Evolutionary conservation across 257 asterid genomes (phyloP).

Genomic region (Pogostemon cablin): DNA sequence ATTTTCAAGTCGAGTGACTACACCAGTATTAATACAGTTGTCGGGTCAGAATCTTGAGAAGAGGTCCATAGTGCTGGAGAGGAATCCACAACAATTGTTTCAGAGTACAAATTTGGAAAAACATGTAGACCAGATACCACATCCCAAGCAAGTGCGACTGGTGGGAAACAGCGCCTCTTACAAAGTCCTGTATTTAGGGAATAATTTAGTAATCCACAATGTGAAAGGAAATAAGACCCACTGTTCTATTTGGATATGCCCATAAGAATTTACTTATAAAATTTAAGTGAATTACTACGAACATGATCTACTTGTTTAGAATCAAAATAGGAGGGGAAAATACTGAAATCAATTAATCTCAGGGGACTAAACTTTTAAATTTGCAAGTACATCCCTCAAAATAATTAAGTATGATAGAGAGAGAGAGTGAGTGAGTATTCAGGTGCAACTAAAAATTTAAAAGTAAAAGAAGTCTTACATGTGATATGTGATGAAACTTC

Average conservation of each 20-base stretch:
- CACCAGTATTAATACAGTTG: conserved; percentile 79
- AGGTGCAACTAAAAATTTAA: background rate
- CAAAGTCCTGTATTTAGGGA: conserved; percentile 72
- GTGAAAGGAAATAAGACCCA: conserved; percentile 23
- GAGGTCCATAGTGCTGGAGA: conserved; percentile 88
- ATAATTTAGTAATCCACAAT: conserved; percentile 30
- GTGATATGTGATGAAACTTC: conserved; percentile 12
- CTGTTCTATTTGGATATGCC: conserved; percentile 15
- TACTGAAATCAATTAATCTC: conserved; percentile 1
- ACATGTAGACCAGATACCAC: conserved; percentile 86
- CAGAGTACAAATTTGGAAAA: conserved; percentile 82
- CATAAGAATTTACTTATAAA: background rate
- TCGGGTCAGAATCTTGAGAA: conserved; percentile 67
- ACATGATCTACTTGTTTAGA: background rate
- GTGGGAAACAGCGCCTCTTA: conserved; percentile 93
- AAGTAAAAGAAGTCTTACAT: conserved; percentile 19
- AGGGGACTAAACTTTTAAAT: conserved; percentile 1
- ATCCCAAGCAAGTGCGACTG: conserved; percentile 99
- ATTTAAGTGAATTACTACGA: conserved; percentile 10
- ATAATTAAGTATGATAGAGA: conserved; percentile 8
- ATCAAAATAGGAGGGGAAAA: background rate
- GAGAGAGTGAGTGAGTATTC: background rate
- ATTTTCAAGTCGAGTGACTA: conserved; percentile 25
- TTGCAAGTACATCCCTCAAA: conserved; percentile 14
- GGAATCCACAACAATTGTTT: conserved; percentile 88